Evolutionary conservation across 495 filamentous ascomycete genomes (phyloP), one percentile per base, ranked within the genome.

Genomic region (Neurospora sp.): DNA sequence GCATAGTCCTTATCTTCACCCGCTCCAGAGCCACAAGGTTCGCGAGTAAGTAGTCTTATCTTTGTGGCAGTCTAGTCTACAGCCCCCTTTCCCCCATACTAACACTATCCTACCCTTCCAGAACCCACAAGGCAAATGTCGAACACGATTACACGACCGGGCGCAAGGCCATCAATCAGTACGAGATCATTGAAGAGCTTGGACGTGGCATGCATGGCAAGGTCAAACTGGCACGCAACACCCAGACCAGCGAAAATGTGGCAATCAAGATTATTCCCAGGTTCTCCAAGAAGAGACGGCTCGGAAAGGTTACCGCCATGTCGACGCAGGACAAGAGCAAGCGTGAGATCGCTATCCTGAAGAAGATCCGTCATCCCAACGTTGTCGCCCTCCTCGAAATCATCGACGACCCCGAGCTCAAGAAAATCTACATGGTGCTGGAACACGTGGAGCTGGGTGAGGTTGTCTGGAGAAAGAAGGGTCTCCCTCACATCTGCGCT

Each of bases 241-340:
- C 92, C 8, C 84, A 88, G 40, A 94, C 90, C 0, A 88, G 88
- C 71, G 92, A 96, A 71, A 88, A 90, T 75, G 94, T 98, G 5
- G 96, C 96, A 20, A 97, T 99, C 86, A 99, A 98, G 82, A 98
- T 99, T 76, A 96, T 99, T 37, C 93, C 97, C 65, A 87, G 96
- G n/a, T 95, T 93, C 77, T 94, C 96, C 70, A 97, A 94, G 80
- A 93, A 92, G 73, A 90, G 94, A 44, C 92, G 94, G 16, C 85
- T 99, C n/a, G 96, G 96, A 27, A 88, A 87, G 78, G 85, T 89
- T 72, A 87, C 84, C 4, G 85, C 85, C 69, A 79, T 80, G 78
- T 84, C 84, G 38, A 90, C 93, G 27, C 93, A 94, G 77, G 93
- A 96, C 79, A 97, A 98, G 84, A 94, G 97, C 72, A 97, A 97